A percentile compares a stretch with the other conserved stretches of the same genome.
Conservation (phyloP, 805 yeast genomes). For the Sungouiella blattae region DNA sequence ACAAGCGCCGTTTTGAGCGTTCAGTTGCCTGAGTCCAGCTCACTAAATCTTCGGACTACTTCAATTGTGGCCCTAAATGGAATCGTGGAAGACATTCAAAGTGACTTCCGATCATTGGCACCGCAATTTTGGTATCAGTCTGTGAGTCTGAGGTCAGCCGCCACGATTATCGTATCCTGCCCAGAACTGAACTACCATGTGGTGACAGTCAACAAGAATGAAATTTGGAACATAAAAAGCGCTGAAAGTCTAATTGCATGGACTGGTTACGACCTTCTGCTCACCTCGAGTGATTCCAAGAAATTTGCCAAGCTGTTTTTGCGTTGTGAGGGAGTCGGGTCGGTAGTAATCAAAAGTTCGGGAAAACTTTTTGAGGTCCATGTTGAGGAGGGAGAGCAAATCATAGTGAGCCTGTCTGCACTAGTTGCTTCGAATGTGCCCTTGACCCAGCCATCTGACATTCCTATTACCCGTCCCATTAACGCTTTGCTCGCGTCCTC, state of each 20-base stretch:
- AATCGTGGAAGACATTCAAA: constrained; percentile 3
- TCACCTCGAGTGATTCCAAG: neutral
- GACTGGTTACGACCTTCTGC: constrained; percentile 9
- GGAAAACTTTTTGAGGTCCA: neutral
- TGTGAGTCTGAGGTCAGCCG: constrained; percentile 6
- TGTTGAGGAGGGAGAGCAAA: neutral
- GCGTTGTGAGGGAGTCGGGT: constrained; percentile 1
- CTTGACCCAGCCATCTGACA: too few relatives aligned
- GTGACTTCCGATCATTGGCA: constrained; percentile 4
- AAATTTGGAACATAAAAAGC: constrained; percentile 6
- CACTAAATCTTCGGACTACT: constrained; percentile 6
- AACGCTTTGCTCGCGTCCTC: too few relatives aligned
- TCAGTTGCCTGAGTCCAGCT: constrained; percentile 9
- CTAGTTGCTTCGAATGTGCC: constrained; percentile 1
- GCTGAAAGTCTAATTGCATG: constrained; percentile 8
- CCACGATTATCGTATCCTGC: constrained; percentile 6
- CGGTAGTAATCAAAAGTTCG: neutral
- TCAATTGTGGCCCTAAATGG: constrained; percentile 5
- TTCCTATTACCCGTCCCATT: too few relatives aligned
- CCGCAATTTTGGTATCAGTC: constrained; percentile 10
- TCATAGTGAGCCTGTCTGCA: neutral
- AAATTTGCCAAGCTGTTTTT: neutral
- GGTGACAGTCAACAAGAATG: constrained; percentile 3
- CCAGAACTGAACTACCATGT: constrained; percentile 2
- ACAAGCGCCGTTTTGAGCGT: constrained; percentile 4